phyloP scores from a whole-genome alignment of 2,329 filamentous ascomycete species.

The Fusarium neocosmosporiellum region DNA sequence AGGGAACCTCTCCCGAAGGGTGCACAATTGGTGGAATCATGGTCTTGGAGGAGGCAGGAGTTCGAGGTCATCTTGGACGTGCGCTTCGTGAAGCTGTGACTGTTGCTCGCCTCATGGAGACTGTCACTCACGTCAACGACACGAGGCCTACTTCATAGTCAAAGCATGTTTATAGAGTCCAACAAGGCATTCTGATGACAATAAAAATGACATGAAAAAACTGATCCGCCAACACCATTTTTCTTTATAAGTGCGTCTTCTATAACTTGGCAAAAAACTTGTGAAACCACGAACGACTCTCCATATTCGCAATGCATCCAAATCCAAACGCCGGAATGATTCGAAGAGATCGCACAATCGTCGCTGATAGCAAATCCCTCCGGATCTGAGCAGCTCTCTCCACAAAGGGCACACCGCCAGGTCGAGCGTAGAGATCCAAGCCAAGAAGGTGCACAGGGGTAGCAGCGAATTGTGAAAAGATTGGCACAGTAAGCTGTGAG shows the following conservation, averaged over 20 bases:
- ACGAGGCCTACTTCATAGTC: constrained; percentile 38
- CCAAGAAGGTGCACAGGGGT: constrained; percentile 47
- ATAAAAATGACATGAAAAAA: not conserved
- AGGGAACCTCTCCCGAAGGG: constrained; percentile 69
- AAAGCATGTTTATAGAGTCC: not conserved
- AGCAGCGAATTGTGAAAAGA: constrained; percentile 45
- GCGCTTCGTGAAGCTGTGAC: constrained; percentile 61
- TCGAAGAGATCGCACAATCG: constrained; percentile 42
- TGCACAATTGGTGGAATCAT: constrained; percentile 70
- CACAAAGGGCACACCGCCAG: constrained; percentile 10
- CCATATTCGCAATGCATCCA: constrained; percentile 44
- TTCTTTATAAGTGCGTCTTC: not conserved
- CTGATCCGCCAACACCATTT: not conserved
- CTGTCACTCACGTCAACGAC: constrained; percentile 54
- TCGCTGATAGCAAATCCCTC: constrained; percentile 41
- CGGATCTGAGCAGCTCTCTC: constrained; percentile 37
- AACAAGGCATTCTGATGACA: not conserved
- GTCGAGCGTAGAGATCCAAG: constrained; percentile 35
- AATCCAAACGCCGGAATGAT: constrained; percentile 49
- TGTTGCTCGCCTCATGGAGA: constrained; percentile 56
- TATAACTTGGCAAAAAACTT: constrained; percentile 4
- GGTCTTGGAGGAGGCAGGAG: constrained; percentile 67
- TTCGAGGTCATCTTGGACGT: constrained; percentile 57
- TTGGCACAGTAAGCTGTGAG: constrained; percentile 45
- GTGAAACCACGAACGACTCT: constrained; percentile 32